These are phyloP conservation scores for Claviceps africana DNA, from an alignment of 2,329 filamentous ascomycete genomes.

Conservation along the genomic window DNA sequence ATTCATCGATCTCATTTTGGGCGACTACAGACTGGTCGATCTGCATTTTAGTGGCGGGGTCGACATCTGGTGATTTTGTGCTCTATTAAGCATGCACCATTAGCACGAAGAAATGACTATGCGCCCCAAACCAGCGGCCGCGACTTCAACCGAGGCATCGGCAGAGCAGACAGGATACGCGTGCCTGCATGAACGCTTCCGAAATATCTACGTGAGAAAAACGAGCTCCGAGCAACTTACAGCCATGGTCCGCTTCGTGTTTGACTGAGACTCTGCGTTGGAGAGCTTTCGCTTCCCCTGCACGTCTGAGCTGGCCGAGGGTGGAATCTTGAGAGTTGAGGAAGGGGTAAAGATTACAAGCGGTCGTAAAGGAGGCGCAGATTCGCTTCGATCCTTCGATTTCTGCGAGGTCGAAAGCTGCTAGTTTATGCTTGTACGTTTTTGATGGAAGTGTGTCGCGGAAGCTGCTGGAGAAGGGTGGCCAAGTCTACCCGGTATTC, in stretches of 20 bases:
- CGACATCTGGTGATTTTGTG: slow-evolving; percentile 41
- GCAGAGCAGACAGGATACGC: background rate
- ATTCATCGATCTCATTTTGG: slow-evolving; percentile 53
- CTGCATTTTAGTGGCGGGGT: slow-evolving; percentile 51
- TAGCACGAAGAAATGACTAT: slow-evolving; percentile 4
- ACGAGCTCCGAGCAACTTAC: slow-evolving; percentile 28
- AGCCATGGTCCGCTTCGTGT: slow-evolving; percentile 46
- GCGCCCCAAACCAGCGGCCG: background rate
- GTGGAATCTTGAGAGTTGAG: slow-evolving; percentile 20
- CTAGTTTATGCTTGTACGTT: background rate
- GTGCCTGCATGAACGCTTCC: background rate
- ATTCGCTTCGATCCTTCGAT: background rate
- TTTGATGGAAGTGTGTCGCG: background rate
- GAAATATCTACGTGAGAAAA: background rate
- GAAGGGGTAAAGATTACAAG: background rate
- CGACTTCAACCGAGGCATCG: background rate
- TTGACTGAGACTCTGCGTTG: slow-evolving; percentile 41
- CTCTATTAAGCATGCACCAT: slow-evolving; percentile 21
- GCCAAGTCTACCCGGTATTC: background rate
- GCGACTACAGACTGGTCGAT: slow-evolving; percentile 46
- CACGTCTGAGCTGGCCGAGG: slow-evolving; percentile 26
- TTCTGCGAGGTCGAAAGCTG: background rate
- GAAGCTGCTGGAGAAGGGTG: background rate
- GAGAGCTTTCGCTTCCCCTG: slow-evolving; percentile 57
- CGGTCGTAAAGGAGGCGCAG: background rate